Conservation (phyloP, 2,329 filamentous ascomycete genomes). For the Neocatenulostroma microsporum region DNA sequence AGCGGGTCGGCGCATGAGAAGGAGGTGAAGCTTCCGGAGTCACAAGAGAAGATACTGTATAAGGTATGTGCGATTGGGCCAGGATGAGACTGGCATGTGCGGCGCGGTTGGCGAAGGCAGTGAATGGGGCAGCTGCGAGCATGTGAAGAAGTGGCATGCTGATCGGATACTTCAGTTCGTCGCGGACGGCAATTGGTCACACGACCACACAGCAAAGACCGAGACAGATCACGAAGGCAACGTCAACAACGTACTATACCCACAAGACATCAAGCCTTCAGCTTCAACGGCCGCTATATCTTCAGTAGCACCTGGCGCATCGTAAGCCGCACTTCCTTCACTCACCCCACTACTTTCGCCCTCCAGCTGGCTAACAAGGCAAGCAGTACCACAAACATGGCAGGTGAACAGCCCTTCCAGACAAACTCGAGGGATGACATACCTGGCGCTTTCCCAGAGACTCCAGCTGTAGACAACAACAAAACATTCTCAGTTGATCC, state of each 20-base stretch:
- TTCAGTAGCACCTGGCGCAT: conserved; percentile 61
- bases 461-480: conserved; percentile 48
- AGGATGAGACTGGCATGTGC: neutral
- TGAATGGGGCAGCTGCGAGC: conserved; percentile 3
- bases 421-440: conserved; percentile 26
- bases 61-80: conserved; percentile 59
- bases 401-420: conserved; percentile 56
- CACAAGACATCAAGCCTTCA: conserved; percentile 53
- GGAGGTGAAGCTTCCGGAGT: conserved; percentile 62
- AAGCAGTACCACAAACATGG: conserved; percentile 61
- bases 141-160: neutral
- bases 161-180: conserved; percentile 60
- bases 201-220: conserved; percentile 69
- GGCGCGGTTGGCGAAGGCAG: conserved; percentile 3
- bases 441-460: conserved; percentile 66
- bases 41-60: conserved; percentile 70
- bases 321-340: conserved; percentile 48
- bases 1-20: conserved; percentile 67
- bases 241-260: conserved; percentile 83
- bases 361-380: conserved; percentile 22
- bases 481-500: conserved; percentile 50
- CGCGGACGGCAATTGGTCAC: conserved; percentile 84
- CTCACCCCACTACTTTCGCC: conserved; percentile 61
- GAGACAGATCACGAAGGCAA: conserved; percentile 78
- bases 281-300: conserved; percentile 47